Evolutionary conservation across 768 basidiomycete genomes (phyloP).

Genomic region (Calocybe gangraenosa): DNA sequence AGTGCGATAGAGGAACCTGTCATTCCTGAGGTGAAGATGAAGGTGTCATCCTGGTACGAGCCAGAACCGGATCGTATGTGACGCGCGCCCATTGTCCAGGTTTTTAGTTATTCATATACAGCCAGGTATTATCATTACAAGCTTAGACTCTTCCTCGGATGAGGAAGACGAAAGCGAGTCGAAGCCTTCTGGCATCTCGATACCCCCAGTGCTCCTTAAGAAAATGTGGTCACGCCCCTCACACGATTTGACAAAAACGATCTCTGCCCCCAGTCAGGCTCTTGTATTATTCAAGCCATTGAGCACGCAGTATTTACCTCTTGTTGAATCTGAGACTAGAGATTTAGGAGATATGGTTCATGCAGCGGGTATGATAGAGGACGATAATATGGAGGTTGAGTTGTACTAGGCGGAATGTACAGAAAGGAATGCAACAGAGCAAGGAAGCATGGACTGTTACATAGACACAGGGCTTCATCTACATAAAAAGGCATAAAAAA

Average conservation of each 20-base stretch:
- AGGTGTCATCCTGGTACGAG: slow-evolving; percentile 60
- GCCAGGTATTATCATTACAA: slow-evolving; percentile 61
- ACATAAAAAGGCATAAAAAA: slow-evolving; percentile 15
- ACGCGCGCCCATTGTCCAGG: slow-evolving; percentile 4
- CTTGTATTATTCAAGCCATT: slow-evolving; percentile 51
- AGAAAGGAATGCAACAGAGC: slow-evolving; percentile 12
- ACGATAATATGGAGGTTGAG: slow-evolving; percentile 57
- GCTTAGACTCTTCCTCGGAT: slow-evolving; percentile 48
- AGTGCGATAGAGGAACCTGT: slow-evolving; percentile 38
- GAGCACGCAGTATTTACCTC: neutral
- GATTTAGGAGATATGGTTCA: neutral
- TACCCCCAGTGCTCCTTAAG: slow-evolving; percentile 43
- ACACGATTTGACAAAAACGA: slow-evolving; percentile 13
- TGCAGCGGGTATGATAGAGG: slow-evolving; percentile 18
- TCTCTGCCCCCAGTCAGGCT: slow-evolving; percentile 34
- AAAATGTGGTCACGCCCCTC: slow-evolving; percentile 33
- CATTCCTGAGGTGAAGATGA: slow-evolving; percentile 60
- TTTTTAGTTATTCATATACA: slow-evolving; percentile 3
- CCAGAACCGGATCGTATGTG: slow-evolving; percentile 64
- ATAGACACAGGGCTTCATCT: neutral
- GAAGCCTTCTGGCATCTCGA: slow-evolving; percentile 22
- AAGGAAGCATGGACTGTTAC: slow-evolving; percentile 14
- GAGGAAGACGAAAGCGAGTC: slow-evolving; percentile 30
- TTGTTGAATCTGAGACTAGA: slow-evolving; percentile 12
- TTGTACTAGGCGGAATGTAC: slow-evolving; percentile 15